Base-by-base conservation (phyloP, 2,329 filamentous ascomycete species). In the Diaporthe aspalathi region DNA sequence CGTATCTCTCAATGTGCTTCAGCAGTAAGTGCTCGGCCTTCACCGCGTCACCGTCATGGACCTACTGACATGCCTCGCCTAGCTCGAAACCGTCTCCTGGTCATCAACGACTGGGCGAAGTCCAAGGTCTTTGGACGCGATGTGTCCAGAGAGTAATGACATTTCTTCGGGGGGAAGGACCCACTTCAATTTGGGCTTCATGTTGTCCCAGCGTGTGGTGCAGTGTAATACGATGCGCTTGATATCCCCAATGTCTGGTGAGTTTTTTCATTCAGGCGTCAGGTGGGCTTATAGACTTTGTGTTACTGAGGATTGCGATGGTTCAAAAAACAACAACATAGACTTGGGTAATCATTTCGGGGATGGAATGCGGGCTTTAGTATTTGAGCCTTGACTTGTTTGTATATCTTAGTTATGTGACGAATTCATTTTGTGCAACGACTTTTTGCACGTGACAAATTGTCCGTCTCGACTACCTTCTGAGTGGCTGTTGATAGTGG, bases 1-100 rank as follows among this genome's bases (percentile, higher is more conserved):
- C 95, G 69, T 99, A 99, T 83, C 87, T 99, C 82, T 98, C 94
- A 88, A 99, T 99, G 96, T 98, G 95, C 90, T 99, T 99, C 84
- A 98, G 95, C 91, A 95, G 94, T 96, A 89, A 91, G 94, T 93
- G 76, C 72, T 43, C 24, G 62, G 65, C 45, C 24, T 38, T 3
- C 3, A 32, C 52, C 29, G 47, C 66, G 77, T 74, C 75, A 69
- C 72, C 75, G 69, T 73, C 50, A 71, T 72, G 38, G 50, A 43
- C 49, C 65, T 32, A 52, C 52, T 79, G 71, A 81, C 75, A 9
- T 16, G 27, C 40, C 53, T 67, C 53, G 47, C 66, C 57, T 75
- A 97, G 94, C 94, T 74, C 94, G 96, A 78, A 99, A 99, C 87
- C 92, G 96, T 81, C 90, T 98, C 77, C 89, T 99, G 66, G 96